phyloP scores from a whole-genome alignment of 2,329 filamentous ascomycete genomes.

The Fusarium neocosmosporiellum region DNA sequence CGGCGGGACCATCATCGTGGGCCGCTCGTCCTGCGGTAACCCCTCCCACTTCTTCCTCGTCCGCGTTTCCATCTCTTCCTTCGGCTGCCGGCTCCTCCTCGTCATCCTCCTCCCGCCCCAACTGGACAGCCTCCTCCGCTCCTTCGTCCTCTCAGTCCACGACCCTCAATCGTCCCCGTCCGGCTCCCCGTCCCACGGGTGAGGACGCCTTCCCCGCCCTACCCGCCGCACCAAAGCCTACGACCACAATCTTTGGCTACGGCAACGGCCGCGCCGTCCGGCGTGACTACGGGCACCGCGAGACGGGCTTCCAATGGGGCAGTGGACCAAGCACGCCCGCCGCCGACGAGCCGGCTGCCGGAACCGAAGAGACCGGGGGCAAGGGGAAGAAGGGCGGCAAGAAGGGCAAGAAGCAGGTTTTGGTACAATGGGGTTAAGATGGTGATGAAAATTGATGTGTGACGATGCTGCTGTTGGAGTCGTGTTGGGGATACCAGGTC shows the following conservation, averaged over 20 bases:
- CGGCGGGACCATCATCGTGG: slow-evolving; percentile 35
- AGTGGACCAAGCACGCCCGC: slow-evolving; percentile 43
- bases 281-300: slow-evolving; percentile 61
- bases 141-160: slow-evolving; percentile 46
- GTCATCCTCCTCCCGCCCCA: slow-evolving; percentile 42
- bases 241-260: slow-evolving; percentile 71
- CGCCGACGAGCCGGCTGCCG: slow-evolving; percentile 40
- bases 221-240: slow-evolving; percentile 78
- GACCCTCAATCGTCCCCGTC: slow-evolving; percentile 30
- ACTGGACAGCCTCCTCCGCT: slow-evolving; percentile 43
- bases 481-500: not conserved
- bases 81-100: slow-evolving; percentile 37
- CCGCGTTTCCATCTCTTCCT: slow-evolving; percentile 60
- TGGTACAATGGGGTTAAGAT: slow-evolving; percentile 68
- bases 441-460: not conserved
- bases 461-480: not conserved
- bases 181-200: slow-evolving; percentile 42
- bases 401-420: slow-evolving; percentile 70
- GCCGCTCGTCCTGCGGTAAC: slow-evolving; percentile 29
- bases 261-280: slow-evolving; percentile 64
- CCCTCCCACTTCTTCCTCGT: slow-evolving; percentile 40
- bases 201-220: slow-evolving; percentile 84
- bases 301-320: slow-evolving; percentile 67
- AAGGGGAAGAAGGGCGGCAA: slow-evolving; percentile 68
- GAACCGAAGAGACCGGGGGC: slow-evolving; percentile 44